These are phyloP conservation scores for Xerocomellus intermedius DNA, from an alignment of 768 basidiomycete species.

Conservation along the genomic window DNA sequence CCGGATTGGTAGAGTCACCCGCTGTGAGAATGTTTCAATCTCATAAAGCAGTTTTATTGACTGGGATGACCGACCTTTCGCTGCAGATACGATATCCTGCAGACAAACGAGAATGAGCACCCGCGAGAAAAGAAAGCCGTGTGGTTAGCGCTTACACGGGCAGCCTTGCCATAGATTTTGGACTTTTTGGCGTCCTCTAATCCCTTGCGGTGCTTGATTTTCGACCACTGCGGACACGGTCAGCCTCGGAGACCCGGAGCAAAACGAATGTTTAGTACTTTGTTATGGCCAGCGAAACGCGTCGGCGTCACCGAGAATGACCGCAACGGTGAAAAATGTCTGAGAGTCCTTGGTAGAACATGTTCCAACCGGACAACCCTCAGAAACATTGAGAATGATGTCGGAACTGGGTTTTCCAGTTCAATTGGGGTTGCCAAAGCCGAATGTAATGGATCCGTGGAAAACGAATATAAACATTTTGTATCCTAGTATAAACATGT, in stretches of 20 bases:
- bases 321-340: constrained; percentile 10
- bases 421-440: not conserved
- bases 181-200: constrained; percentile 61
- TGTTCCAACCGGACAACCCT: constrained; percentile 3
- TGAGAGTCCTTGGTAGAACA: constrained; percentile 1
- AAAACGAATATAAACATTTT: not conserved
- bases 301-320: constrained; percentile 27
- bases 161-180: constrained; percentile 52
- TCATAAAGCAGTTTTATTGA: not conserved
- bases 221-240: constrained; percentile 56
- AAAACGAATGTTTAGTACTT: constrained; percentile 25
- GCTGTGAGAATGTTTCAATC: constrained; percentile 31
- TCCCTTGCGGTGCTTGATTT: constrained; percentile 72
- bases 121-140: not conserved
- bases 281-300: constrained; percentile 40
- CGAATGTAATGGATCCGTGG: not conserved
- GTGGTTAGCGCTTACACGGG: constrained; percentile 42
- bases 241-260: not conserved
- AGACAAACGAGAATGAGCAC: not conserved
- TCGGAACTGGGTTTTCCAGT: not conserved
- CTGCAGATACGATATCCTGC: constrained; percentile 64
- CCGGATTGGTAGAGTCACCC: constrained; percentile 56
- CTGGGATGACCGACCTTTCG: constrained; percentile 44
- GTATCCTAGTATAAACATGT: not conserved
- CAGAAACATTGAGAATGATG: constrained; percentile 6